These are phyloP conservation scores for Camellia granthamiana DNA, from an alignment of 148 eudicot genomes.

Conservation along the genomic window DNA sequence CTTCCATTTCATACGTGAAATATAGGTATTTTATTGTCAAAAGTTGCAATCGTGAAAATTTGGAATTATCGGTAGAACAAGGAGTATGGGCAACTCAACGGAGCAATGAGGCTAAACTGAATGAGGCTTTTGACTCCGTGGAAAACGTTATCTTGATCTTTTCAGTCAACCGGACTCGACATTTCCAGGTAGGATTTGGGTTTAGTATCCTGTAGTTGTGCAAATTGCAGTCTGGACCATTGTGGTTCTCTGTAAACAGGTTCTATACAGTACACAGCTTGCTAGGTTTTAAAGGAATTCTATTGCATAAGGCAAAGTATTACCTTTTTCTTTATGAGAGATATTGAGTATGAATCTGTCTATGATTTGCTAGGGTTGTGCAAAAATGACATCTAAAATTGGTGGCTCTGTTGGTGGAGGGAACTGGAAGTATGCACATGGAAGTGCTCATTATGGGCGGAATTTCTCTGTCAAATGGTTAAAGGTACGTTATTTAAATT, in stretches of 20 bases:
- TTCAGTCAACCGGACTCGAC: slow-evolving; percentile 92
- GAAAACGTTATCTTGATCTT: slow-evolving; percentile 91
- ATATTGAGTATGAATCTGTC: slow-evolving; percentile 16
- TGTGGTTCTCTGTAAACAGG: neutral
- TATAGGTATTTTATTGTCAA: slow-evolving; percentile 95
- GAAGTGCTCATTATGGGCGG: slow-evolving; percentile 96
- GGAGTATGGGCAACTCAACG: slow-evolving; percentile 99
- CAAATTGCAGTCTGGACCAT: neutral
- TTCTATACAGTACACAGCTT: neutral
- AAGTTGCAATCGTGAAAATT: slow-evolving; percentile 95
- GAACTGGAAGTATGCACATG: slow-evolving; percentile 98
- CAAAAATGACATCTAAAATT: slow-evolving; percentile 91
- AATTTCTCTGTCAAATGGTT: slow-evolving; percentile 95
- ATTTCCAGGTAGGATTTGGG: slow-evolving; percentile 77
- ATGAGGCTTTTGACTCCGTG: slow-evolving; percentile 96
- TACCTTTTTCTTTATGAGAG: neutral
- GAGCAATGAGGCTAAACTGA: slow-evolving; percentile 96
- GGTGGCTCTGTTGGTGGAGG: slow-evolving; percentile 92
- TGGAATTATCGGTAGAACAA: slow-evolving; percentile 96
- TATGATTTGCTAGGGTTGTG: slow-evolving; percentile 72
- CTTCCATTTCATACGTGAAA: slow-evolving; percentile 25
- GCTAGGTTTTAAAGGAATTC: neutral
- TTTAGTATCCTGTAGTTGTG: slow-evolving; percentile 7
- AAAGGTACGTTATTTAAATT: slow-evolving; percentile 46
- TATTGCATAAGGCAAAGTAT: neutral